Conservation (phyloP, 2,329 filamentous ascomycete species). For the Alternaria triticina region DNA sequence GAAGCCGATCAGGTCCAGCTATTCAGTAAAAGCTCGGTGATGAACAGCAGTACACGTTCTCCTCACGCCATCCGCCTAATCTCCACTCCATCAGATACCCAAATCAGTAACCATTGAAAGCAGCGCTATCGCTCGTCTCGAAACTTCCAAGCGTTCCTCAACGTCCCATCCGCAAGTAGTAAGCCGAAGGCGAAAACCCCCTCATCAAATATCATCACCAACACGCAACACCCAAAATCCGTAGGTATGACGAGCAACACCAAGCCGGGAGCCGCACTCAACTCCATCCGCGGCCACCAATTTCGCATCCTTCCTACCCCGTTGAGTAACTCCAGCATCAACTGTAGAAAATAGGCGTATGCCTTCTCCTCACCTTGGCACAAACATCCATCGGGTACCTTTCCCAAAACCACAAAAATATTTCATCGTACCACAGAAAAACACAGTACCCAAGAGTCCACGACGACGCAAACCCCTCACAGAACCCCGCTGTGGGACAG, state of each 20-base stretch:
- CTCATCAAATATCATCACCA: not conserved
- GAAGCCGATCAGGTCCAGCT: not conserved
- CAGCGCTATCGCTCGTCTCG: conserved; percentile 1
- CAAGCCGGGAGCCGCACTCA: not conserved
- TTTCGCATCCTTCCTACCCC: conserved; percentile 5
- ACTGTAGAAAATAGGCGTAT: conserved; percentile 10
- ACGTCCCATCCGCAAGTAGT: not conserved
- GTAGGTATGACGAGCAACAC: not conserved
- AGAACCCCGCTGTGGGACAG: not conserved
- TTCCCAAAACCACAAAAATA: not conserved
- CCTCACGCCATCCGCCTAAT: not conserved
- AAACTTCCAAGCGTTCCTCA: not conserved
- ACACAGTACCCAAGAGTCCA: not conserved
- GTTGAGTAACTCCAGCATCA: conserved; percentile 4
- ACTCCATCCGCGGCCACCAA: not conserved
- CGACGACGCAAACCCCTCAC: not conserved
- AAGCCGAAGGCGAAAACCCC: not conserved
- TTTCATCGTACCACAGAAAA: not conserved
- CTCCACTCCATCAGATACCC: not conserved
- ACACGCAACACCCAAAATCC: not conserved
- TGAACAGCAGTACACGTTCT: not conserved
- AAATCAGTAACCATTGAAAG: conserved; percentile 4
- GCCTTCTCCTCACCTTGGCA: conserved; percentile 11
- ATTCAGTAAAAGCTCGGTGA: not conserved
- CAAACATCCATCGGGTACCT: not conserved